Evolutionary conservation across 2,329 filamentous ascomycete species (phyloP), one percentile per base, ranked within the genome.

Genomic region (Metarhizium brunneum): DNA sequence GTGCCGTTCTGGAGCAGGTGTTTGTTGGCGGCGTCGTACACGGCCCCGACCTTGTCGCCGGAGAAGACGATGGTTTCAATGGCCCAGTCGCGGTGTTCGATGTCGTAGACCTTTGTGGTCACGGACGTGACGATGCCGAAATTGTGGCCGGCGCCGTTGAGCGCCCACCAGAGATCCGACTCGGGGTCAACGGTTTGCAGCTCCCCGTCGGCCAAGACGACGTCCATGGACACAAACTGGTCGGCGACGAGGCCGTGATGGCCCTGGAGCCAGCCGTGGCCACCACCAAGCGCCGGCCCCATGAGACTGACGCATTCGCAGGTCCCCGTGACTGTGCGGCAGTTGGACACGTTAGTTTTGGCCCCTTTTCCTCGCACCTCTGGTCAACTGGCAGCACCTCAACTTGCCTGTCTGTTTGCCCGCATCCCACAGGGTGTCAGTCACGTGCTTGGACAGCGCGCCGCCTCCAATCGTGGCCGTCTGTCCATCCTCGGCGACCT

Each of bases 131-230:
- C 78, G 47, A 84, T 76, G 5, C 80, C 81, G 57, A 84, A 83
- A 64, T 83, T 83, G 60, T 82, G 79, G 1, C 80, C 81, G 1
- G 80, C 81, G 2, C 81, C 81, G 54, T 73, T 70, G 57, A 84
- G 70, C 1, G 73, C 82, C 81, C 81, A 84, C 68, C 73, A 84
- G 2, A 85, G 72, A 40, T 83, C 79, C 0, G 74, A 73, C 7
- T 68, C 66, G 43, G 67, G 63, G 54, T 73, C 64, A 1, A 78
- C 65, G 0, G 68, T 73, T 6, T 65, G 57, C 50, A 72, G 52
- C 10, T 64, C 70, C 14, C 80, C 79, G 57, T 79, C 66, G 5
- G 78, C 76, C 1, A 81, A 69, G 0, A 82, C 78, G 1, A 83
- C 61, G 25, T 77, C 73, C 66, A 79, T 66, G 0, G 75, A 77